Evolutionary conservation across 768 basidiomycete genomes (phyloP), one percentile per base, ranked within the genome.

Genomic region (Daedaleopsis nitida): DNA sequence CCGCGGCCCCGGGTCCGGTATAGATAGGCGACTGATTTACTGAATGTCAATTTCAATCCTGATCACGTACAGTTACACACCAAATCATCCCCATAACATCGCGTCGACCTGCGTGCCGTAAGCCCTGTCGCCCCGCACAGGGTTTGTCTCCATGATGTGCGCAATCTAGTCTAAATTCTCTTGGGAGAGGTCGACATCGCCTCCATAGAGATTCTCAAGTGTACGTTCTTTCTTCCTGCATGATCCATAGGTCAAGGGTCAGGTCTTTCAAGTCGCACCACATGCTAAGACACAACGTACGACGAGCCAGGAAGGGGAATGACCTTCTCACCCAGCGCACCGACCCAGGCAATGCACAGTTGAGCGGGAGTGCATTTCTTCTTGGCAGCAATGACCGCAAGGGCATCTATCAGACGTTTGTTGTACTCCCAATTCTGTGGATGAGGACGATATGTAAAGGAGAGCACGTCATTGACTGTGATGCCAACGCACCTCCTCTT

Each of bases 271-370:
- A n/a, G n/a, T n/a, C n/a, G n/a, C n/a, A n/a, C n/a, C n/a, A n/a
- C n/a, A n/a, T n/a, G n/a, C n/a, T n/a, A n/a, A 16, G 6, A 35
- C 16, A 38, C 9, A n/a, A n/a, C n/a, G n/a, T n/a, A 77, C 76
- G 76, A 77, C 17, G 76, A 76, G 0, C 81, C 81, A 0, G 81
- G 81, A 27, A 83, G 74, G 1, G 81, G 80, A 58, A 83, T 74
- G 34, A 79, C 73, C 66, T 79, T 72, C 5, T 50, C 45, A 8
- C 76, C 77, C 9, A 70, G 72, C 12, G 72, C 62, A 23, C 47
- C 47, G 9, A 78, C 77, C 77, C 78, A 78, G 0, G 76, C 77
- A 32, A 78, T 67, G 59, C 64, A 67, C 17, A 78, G 68, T 60
- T 76, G 74, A 1, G 74, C 76, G 9, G 77, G 69, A 1, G 78